These are phyloP conservation scores for Pseudophaeomoniella oleicola DNA, from an alignment of 2,329 filamentous ascomycete genomes.

Conservation along the genomic window DNA sequence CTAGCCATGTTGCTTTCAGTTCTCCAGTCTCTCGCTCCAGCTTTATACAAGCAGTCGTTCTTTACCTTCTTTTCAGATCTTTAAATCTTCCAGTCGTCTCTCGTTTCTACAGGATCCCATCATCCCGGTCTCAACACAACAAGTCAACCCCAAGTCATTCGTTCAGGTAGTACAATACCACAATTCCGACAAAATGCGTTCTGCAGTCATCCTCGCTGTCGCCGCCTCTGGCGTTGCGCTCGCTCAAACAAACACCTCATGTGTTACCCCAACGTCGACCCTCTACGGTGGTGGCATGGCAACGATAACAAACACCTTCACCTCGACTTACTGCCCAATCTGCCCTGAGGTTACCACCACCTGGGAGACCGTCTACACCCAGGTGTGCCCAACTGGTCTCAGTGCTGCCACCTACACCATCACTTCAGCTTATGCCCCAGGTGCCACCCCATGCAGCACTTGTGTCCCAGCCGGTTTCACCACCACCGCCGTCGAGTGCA, in stretches of 20 bases:
- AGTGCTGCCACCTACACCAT: neutral
- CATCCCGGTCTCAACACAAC: neutral
- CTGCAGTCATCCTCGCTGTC: neutral
- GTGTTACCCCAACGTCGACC: neutral
- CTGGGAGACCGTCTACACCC: neutral
- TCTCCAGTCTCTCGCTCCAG: neutral
- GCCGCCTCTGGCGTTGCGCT: neutral
- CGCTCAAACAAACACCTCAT: neutral
- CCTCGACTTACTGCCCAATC: neutral
- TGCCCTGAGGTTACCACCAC: neutral
- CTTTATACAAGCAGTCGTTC: neutral
- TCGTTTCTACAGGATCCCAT: neutral
- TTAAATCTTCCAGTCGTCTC: neutral
- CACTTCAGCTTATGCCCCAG: neutral
- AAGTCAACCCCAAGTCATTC: neutral
- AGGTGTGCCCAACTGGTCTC: neutral
- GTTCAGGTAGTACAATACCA: neutral
- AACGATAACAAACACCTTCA: neutral
- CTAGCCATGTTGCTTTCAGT: neutral
- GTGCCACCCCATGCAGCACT: neutral
- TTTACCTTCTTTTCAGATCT: neutral
- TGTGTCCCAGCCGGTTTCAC: neutral
- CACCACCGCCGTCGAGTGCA: neutral
- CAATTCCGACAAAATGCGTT: neutral
- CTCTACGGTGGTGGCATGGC: neutral